Percentiles rank a stretch among this genome's conserved stretches.
phyloP scores from a whole-genome alignment of 1,284 basidiomycete genomes.

The Butyriboletus appendiculatus region DNA sequence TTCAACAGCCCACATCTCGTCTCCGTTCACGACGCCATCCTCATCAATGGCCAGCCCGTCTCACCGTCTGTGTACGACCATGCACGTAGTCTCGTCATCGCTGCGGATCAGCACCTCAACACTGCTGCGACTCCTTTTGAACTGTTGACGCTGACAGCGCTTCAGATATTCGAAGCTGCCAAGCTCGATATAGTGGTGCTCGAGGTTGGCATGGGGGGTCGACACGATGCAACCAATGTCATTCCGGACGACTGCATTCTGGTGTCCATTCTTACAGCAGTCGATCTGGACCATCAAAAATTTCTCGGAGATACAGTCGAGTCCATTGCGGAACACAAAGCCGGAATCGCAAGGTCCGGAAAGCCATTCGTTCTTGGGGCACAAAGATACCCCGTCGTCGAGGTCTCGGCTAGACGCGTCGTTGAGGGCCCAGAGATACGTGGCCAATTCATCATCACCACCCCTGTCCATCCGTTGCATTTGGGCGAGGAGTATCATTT shows the following conservation, averaged over 20 bases:
- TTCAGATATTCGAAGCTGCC: slow-evolving; percentile 67
- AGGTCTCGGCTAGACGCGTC: slow-evolving; percentile 41
- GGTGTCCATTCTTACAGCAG: slow-evolving; percentile 80
- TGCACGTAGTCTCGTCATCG: slow-evolving; percentile 53
- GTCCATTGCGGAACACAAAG: slow-evolving; percentile 84
- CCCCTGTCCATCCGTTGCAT: slow-evolving; percentile 23
- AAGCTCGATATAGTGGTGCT: slow-evolving; percentile 82
- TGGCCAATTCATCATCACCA: slow-evolving; percentile 42
- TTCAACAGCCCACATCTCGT: slow-evolving; percentile 96
- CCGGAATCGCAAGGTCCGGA: slow-evolving; percentile 72
- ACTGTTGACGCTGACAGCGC: slow-evolving; percentile 78
- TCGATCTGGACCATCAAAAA: slow-evolving; percentile 92
- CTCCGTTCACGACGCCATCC: slow-evolving; percentile 77
- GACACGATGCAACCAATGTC: slow-evolving; percentile 92
- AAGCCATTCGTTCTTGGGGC: slow-evolving; percentile 76
- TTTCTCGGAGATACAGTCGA: slow-evolving; percentile 81
- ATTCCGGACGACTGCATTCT: slow-evolving; percentile 71
- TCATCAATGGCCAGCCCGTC: slow-evolving; percentile 64
- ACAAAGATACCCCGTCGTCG: slow-evolving; percentile 62
- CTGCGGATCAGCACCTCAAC: slow-evolving; percentile 45
- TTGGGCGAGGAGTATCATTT: slow-evolving; percentile 37
- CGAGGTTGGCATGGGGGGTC: slow-evolving; percentile 96
- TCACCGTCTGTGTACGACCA: slow-evolving; percentile 49
- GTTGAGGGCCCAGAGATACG: slow-evolving; percentile 39
- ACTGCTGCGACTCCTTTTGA: slow-evolving; percentile 79